Evolutionary conservation across 495 filamentous ascomycete genomes (phyloP), one percentile per base, ranked within the genome.

Genomic region (Daldinia concentrica): DNA sequence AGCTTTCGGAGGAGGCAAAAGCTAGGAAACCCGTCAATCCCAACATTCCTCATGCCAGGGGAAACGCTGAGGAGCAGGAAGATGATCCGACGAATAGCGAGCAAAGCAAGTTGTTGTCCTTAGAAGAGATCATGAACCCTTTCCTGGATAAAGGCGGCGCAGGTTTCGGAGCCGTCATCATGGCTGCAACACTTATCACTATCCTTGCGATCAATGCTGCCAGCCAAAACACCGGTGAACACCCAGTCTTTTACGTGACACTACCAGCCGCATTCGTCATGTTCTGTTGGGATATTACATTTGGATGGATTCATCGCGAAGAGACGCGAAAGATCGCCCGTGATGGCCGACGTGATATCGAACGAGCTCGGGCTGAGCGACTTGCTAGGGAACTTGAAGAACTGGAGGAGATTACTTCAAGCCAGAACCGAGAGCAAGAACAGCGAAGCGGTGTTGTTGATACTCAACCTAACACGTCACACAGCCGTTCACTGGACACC

Each of bases 111-210:
- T 73, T 83, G 1, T 75, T 89, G 9, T 88, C 87, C 0, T 81
- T 91, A 0, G 89, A 90, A 74, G 89, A 90, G 73, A 89, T 91
- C 75, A 87, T 91, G 86, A 90, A 91, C 66, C 89, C 89, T 1
- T 91, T 89, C 71, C 67, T 91, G 12, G 89, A 91, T 73, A 90
- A 88, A 74, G 74, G 78, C 11, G 85, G 89, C 30, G 89, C 89
- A 1, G 79, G 79, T 0, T 89, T 90, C 56, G 88, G 88, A 19
- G 86, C 80, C 3, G 45, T 86, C 36, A 81, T 91, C 62, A 90
- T 91, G 87, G 81, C 88, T 5, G 81, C 83, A 0, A 89, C 88
- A 0, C 82, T 91, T 19, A 79, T 89, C 60, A 86, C 86, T 1
- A 74, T 90, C 4, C 80, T 91, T 26, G 85, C 81, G 0, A 58